Base-by-base conservation (phyloP, 495 filamentous ascomycete species). In the Aspergillus ostianus region DNA sequence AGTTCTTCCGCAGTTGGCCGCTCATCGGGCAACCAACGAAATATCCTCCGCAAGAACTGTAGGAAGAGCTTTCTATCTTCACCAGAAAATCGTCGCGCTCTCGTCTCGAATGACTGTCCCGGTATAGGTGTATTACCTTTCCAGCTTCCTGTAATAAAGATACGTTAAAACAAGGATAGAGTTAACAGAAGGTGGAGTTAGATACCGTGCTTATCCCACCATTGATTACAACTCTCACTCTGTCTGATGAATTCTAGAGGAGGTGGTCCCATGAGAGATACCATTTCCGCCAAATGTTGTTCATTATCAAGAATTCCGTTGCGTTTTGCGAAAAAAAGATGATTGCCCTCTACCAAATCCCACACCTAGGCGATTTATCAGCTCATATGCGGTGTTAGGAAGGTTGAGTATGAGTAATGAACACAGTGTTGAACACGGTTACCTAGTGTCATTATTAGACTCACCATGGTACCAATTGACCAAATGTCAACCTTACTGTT, bases 401-500 rank as follows among this genome's bases (percentile, higher is more conserved):
- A 19, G 13, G 18, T 12, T 47, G 49, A 50, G 36, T 63, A 50
- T 21, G 29, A 27, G 13, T 32, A 57, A 62, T 51, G 29, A 32
- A 32, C 29, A 32, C 8, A 32, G 6, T 32, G 29, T 32, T 32
- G 29, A 6, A 6, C 6, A 32, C n/a, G n/a, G 29, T 32, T 10
- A 32, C 29, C 3, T 6, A 10, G 29, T 32, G 8, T 32, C 29
- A 32, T 4, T 6, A 32, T 41, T 41, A 36, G 57, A 62, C 50
- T 51, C 55, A 77, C 76, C 70, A 77, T 69, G 10, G 68, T 63
- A 17, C 72, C 73, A 61, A 75, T 58, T 18, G 58, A 64, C 75
- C 75, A 79, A 41, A 79, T 69, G 64, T 79, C 75, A 23, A 77
- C 63, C 26, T 69, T 73, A 19, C 17, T 66, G 58, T 67, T 61